Base-by-base conservation (phyloP, 345 rosid genomes). In the Lenwebbia sp. region DNA sequence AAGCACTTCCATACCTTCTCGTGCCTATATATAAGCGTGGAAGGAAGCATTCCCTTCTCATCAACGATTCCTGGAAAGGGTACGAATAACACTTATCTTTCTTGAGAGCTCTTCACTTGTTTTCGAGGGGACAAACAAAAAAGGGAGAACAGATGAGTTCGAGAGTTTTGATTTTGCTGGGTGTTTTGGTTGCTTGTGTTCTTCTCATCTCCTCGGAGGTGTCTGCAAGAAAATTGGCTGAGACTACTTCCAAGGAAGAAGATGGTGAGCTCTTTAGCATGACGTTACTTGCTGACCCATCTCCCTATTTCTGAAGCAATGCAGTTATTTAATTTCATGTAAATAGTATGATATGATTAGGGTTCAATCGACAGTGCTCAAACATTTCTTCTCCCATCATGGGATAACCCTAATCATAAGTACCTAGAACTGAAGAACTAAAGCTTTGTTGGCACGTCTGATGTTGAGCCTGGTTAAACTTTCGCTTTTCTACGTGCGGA, bases 151-250 rank as follows among this genome's bases (percentile, higher is more conserved):
- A 4, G 2, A 87, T 90, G 91, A 55, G 70, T 87, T 76, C 89
- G 23, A 88, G 83, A 82, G 84, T 58, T 54, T 60, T 88, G 74
- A 82, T 87, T 41, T 51, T 78, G 3, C 55, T 90, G 10, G 87
- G 83, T 8, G 57, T 84, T 50, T 44, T 84, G 13, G 49, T 84
- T 4, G 86, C 85, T 13, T 26, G 83, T 33, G 65, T 84, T 37
- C 92, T 88, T 60, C 86, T 87, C 53, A 14, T 88, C 56, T 84
- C 87, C 26, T 84, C 86, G 8, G 85, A 88, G 28, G 91, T 87
- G 33, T 62, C 87, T 13, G 90, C 90, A 21, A 83, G 88, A 54
- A 85, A 90, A 60, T 85, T 88, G n/a, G 85, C 89, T 57, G 86
- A 84, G 84, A 86, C 85, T 13, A 23, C 87, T 17, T 54, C 85